phyloP scores from a whole-genome alignment of 306 rosid genomes.

The Rosa multiflora region DNA sequence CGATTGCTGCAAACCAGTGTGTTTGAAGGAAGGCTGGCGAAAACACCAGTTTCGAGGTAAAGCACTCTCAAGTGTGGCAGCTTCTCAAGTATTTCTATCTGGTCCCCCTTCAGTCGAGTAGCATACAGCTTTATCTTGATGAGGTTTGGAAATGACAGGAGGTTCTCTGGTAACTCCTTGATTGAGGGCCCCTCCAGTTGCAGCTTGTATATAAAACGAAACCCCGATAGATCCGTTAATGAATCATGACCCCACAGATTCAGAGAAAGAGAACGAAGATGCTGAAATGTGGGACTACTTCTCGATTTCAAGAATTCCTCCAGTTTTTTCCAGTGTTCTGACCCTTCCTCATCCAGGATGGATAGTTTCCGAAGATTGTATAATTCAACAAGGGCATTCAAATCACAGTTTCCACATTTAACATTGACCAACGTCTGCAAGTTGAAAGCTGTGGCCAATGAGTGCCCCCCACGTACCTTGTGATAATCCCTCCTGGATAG shows the following conservation, averaged over 20 bases:
- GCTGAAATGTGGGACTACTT: not conserved
- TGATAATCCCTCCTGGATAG: slow-evolving; percentile 31
- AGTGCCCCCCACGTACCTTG: slow-evolving; percentile 14
- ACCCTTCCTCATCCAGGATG: not conserved
- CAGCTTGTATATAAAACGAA: not conserved
- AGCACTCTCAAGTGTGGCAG: slow-evolving; percentile 45
- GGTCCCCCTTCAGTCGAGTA: slow-evolving; percentile 38
- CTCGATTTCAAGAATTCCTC: not conserved
- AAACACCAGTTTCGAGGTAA: not conserved
- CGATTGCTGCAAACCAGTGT: slow-evolving; percentile 32
- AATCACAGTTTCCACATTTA: slow-evolving; percentile 24
- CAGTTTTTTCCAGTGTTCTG: not conserved
- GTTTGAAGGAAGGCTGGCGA: slow-evolving; percentile 30
- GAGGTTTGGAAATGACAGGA: slow-evolving; percentile 23
- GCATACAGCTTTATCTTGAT: slow-evolving; percentile 40
- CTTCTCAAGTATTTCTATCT: slow-evolving; percentile 39
- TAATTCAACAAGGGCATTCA: slow-evolving; percentile 27
- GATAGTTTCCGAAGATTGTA: slow-evolving; percentile 34
- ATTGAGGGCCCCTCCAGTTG: not conserved
- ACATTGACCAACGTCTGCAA: slow-evolving; percentile 53
- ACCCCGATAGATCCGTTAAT: too few relatives aligned
- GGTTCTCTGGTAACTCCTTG: slow-evolving; percentile 4
- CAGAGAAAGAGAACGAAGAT: not conserved
- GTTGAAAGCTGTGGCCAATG: slow-evolving; percentile 32
- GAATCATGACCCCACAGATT: too few relatives aligned